Evolutionary conservation across 345 rosid species (phyloP).

Genomic region (Lumnitzera racemosa): DNA sequence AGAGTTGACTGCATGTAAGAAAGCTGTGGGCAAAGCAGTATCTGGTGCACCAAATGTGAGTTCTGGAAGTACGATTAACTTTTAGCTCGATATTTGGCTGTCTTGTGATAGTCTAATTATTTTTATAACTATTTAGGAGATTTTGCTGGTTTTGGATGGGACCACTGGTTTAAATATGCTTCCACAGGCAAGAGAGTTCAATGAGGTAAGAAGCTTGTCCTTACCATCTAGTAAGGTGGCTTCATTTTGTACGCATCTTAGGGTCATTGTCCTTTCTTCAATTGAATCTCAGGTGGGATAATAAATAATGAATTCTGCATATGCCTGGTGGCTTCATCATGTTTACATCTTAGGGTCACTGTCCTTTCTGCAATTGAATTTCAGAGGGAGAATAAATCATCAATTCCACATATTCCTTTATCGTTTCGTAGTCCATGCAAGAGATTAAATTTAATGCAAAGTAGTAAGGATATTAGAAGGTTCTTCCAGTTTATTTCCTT

Average conservation of each 20-base stretch:
- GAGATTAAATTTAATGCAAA: too few species aligned
- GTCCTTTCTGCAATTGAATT: background rate
- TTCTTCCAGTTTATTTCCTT: too few species aligned
- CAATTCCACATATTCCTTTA: too few species aligned
- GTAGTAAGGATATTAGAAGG: too few species aligned
- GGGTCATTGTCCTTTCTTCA: slow-evolving; percentile 1
- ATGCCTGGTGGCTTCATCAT: background rate
- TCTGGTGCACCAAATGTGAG: slow-evolving; percentile 82
- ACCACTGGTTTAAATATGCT: slow-evolving; percentile 97
- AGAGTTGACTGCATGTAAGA: slow-evolving; percentile 86
- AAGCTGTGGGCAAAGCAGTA: slow-evolving; percentile 71
- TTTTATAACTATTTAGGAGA: slow-evolving; percentile 45
- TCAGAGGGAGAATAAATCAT: background rate
- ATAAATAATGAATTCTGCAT: too few species aligned
- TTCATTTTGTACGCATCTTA: background rate
- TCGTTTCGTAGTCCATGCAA: too few species aligned
- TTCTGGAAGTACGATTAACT: background rate
- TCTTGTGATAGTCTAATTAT: background rate
- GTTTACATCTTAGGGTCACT: background rate
- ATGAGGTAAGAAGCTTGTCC: slow-evolving; percentile 49
- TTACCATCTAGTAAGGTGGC: slow-evolving; percentile 1
- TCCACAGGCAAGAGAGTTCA: slow-evolving; percentile 98
- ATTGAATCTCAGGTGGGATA: background rate
- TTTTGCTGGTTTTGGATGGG: slow-evolving; percentile 89
- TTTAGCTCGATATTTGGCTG: background rate